Base-by-base conservation (phyloP, 2,329 filamentous ascomycete genomes). In the Xylariaceae sp. region DNA sequence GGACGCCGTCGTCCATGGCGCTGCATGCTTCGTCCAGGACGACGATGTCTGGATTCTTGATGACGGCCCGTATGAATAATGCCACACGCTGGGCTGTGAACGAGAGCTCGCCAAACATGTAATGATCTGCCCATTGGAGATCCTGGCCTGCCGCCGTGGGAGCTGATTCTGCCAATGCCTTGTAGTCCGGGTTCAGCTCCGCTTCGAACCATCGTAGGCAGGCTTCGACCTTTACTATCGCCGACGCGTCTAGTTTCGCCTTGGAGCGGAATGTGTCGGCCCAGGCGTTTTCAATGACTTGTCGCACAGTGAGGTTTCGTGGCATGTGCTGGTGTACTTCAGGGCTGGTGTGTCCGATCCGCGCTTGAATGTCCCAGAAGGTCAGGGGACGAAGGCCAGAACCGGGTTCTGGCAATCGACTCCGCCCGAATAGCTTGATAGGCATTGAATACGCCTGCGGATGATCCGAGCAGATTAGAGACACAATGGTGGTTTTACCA, bases 301-400 rank as follows among this genome's bases (percentile, higher is more conserved):
- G 79, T 1, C 89, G 81, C 9, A 96, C 73, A 0, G 85, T 86
- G 44, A 96, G 75, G 34, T 80, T 77, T 46, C 86, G 85, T 0
- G 94, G 92, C 73, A 97, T 96, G 70, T 95, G 91, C 49, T 89
- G 86, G 65, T 97, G 92, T 4, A 97, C 88, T 68, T 97, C 94
- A 0, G 94, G 94, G 57, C 89, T 95, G 0, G 91, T 94, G 69
- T 97, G 92, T 10, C 94, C 94, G 60, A 99, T 89, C 21, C 89
- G 85, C 0, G 85, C 79, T 69, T 97, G 94, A 7, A 99, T 83
- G 58, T 97, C 92, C 77, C 95, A 97, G 54, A 96, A 87, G 0
- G 89, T 95, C 32, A 97, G 84, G 0, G 89, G 91, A 0, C 80
- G 80, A 50, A 81, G 69, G 1, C 74, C 76, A 0, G 81, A 83